These are phyloP conservation scores for Debaryomyces sp. DNA, from an alignment of 1,139 yeast species.

Conservation along the genomic window DNA sequence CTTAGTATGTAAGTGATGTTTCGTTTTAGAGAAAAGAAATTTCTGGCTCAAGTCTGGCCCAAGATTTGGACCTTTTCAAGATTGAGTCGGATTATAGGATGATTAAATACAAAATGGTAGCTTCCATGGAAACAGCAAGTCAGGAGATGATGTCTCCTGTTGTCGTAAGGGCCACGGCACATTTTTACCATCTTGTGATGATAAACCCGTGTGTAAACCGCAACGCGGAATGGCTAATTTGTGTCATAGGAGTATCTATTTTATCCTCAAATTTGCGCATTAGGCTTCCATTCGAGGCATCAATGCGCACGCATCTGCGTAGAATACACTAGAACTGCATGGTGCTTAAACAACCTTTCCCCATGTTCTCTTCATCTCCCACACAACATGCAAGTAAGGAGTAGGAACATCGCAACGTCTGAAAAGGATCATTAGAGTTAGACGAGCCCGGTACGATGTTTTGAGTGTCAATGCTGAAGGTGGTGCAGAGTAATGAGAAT, in stretches of 20 bases:
- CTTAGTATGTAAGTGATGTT: not conserved
- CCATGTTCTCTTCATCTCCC: not conserved
- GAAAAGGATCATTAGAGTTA: not conserved
- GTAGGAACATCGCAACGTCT: not conserved
- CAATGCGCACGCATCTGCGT: not conserved
- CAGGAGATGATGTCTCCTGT: not conserved
- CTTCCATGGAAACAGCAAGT: too few species aligned
- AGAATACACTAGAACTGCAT: not conserved
- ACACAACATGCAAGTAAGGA: not conserved
- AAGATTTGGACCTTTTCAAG: not conserved
- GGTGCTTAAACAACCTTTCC: not conserved
- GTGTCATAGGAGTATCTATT: not conserved
- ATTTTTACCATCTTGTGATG: not conserved
- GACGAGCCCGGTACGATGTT: not conserved
- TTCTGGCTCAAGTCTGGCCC: not conserved
- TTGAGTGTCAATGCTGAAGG: not conserved
- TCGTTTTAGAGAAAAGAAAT: not conserved
- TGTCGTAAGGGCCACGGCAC: not conserved
- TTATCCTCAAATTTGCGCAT: not conserved
- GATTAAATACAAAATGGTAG: not conserved
- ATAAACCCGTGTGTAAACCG: not conserved
- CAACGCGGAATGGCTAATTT: not conserved
- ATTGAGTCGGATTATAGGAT: not conserved
- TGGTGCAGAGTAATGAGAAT: not conserved
- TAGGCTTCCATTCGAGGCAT: not conserved